Evolutionary conservation across 176 grass and related monocot species (phyloP), one percentile per base, ranked within the genome.

Genomic region (Thalia dealbata): DNA sequence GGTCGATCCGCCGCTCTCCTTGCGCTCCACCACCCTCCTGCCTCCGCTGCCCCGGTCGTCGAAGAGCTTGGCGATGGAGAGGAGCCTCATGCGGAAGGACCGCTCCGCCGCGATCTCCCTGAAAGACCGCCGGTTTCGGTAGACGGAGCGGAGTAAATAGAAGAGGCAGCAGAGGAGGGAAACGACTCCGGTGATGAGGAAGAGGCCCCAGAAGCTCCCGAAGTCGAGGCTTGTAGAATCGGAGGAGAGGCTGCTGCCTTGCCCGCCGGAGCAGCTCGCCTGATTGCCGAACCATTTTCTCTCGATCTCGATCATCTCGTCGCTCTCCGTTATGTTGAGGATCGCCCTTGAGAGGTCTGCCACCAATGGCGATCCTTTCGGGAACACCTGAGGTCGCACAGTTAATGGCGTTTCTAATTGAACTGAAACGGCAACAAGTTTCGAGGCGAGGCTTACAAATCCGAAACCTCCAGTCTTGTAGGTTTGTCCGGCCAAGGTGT

Each of bases 191-290:
- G 91, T 91, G 81, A 96, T 38, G 56, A 91, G 86, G 74, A 96
- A 96, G 6, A 96, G 82, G 2, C 92, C 92, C 92, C 84, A 91
- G 73, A 96, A 96, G 82, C 78, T 96, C 21, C 6, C 11, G 66
- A 84, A 82, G 82, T 67, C 80, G 52, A 96, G 86, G 42, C 80
- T 85, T 50, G 56, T 64, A 35, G 92, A 83, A 27, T 73, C 68
- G 30, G 92, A 78, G 21, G 83, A 74, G 61, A 82, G 73, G 1
- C 25, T 67, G 60, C 30, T 76, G 14, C 18, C 80, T 73, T 68
- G 70, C n/a, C n/a, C n/a, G 54, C 12, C 52, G 2, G 74, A 48
- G 42, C 73, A 83, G 25, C 46, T 70, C 7, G 71, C 44, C 52
- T 10, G 7, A 41, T 89, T 72, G 18, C 86, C 82, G 32, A 96